Evolutionary conservation across 805 yeast genomes (phyloP).

Genomic region (Candida peoriensis): DNA sequence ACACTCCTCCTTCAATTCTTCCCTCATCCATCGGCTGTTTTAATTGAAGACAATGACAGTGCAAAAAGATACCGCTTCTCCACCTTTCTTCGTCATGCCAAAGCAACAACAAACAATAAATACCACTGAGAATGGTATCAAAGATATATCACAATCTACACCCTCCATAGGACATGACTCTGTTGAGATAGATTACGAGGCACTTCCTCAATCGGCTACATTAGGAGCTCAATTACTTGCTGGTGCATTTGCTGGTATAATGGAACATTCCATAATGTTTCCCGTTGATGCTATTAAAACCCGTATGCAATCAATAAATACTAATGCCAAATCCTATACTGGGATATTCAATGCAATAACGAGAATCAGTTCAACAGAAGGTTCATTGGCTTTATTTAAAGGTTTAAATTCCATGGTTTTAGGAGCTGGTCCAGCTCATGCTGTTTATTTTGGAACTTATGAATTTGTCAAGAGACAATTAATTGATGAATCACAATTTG

Average conservation of each 20-base stretch:
- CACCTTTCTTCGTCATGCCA: slow-evolving; percentile 1
- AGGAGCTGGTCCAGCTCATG: slow-evolving; percentile 99
- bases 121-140: too few relatives aligned
- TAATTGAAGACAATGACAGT: too few relatives aligned
- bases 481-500: slow-evolving; percentile 28
- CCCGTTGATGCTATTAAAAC: slow-evolving; percentile 97
- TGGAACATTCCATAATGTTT: slow-evolving; percentile 97
- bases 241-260: slow-evolving; percentile 98
- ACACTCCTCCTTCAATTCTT: too few relatives aligned
- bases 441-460: slow-evolving; percentile 91
- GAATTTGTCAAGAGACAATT: slow-evolving; percentile 54
- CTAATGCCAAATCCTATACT: slow-evolving; percentile 18
- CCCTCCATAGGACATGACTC: slow-evolving; percentile 9
- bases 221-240: slow-evolving; percentile 78
- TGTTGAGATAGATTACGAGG: slow-evolving; percentile 77
- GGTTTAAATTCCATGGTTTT: slow-evolving; percentile 88
- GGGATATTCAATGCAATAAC: slow-evolving; percentile 65
- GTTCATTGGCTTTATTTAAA: slow-evolving; percentile 84
- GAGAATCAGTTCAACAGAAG: slow-evolving; percentile 79
- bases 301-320: slow-evolving; percentile 63
- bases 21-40: too few relatives aligned
- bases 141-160: not conserved
- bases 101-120: not conserved
- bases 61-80: too few relatives aligned
- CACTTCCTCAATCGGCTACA: slow-evolving; percentile 84